These are phyloP conservation scores for Talaromyces atroroseus DNA, from an alignment of 2,329 filamentous ascomycete species.

Conservation along the genomic window DNA sequence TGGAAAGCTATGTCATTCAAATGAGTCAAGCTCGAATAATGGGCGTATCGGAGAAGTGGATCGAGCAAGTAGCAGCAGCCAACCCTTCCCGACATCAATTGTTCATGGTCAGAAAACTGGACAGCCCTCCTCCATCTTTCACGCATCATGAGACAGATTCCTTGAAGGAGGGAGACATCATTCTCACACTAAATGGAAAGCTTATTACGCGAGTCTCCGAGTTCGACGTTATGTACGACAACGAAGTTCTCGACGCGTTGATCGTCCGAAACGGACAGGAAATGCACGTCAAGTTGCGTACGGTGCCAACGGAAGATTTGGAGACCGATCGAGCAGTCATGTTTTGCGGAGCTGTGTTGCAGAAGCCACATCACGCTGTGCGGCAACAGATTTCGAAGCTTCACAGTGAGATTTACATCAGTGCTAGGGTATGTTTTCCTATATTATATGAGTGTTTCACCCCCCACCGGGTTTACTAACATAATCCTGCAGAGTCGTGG, in stretches of 20 bases:
- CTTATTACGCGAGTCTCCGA: constrained; percentile 91
- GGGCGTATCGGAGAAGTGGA: constrained; percentile 95
- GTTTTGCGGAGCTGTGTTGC: constrained; percentile 91
- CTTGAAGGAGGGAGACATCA: constrained; percentile 83
- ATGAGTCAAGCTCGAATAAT: constrained; percentile 97
- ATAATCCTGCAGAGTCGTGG: constrained; percentile 54
- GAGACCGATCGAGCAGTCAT: constrained; percentile 89
- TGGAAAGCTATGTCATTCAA: constrained; percentile 90
- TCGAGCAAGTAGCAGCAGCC: constrained; percentile 77
- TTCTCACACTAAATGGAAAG: constrained; percentile 83
- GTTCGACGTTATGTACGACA: constrained; percentile 92
- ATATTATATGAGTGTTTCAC: too few species aligned
- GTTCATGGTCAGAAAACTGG: constrained; percentile 95
- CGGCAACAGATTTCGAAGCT: constrained; percentile 95
- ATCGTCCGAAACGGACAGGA: constrained; percentile 82
- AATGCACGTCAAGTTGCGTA: constrained; percentile 70
- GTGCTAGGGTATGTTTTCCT: constrained; percentile 54
- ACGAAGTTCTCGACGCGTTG: constrained; percentile 74
- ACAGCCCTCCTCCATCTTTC: constrained; percentile 51
- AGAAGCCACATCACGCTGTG: constrained; percentile 91
- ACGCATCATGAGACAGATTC: constrained; percentile 46
- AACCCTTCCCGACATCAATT: constrained; percentile 92
- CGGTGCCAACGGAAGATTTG: constrained; percentile 80
- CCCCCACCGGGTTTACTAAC: neutral
- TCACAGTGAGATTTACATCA: constrained; percentile 94